Conservation (phyloP, 169 alveolate species). For the Plasmodium relictum region DNA sequence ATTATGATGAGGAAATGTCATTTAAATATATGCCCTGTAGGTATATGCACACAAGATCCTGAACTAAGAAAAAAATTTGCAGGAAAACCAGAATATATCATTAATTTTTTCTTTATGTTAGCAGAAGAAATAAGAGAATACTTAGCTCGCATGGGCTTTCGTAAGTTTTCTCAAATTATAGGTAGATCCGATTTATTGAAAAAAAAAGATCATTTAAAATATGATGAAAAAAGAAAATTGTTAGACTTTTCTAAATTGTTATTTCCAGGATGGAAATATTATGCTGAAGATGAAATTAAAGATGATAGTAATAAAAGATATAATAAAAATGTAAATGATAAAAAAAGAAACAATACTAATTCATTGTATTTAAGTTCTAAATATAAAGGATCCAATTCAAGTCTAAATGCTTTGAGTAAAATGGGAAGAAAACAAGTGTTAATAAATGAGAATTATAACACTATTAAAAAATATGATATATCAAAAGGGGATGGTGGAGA, state of each 20-base stretch:
- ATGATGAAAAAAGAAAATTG: conserved; percentile 70
- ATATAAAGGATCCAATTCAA: background rate
- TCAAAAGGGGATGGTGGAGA: background rate
- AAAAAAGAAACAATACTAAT: conserved; percentile 8
- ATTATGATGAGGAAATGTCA: conserved; percentile 91
- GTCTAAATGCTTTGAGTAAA: conserved; percentile 4
- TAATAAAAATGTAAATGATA: conserved; percentile 3
- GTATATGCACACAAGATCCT: conserved; percentile 89
- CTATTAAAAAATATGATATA: conserved; percentile 10
- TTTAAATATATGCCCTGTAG: conserved; percentile 88
- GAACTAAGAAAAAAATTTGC: conserved; percentile 85
- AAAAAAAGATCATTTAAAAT: conserved; percentile 71
- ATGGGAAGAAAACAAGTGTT: conserved; percentile 42
- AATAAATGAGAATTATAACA: conserved; percentile 55
- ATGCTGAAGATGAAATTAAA: conserved; percentile 71
- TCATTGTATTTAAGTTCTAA: conserved; percentile 12
- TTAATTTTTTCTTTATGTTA: conserved; percentile 85
- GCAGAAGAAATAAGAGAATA: conserved; percentile 84
- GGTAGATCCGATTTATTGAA: conserved; percentile 78
- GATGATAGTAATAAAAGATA: conserved; percentile 10
- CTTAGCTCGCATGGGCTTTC: conserved; percentile 84
- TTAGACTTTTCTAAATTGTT: conserved; percentile 69
- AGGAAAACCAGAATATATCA: conserved; percentile 87
- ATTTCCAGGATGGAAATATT: conserved; percentile 79
- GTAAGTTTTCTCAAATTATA: conserved; percentile 74